These are phyloP conservation scores for Aureobasidium sp. DNA, from an alignment of 2,329 filamentous ascomycete species.

Conservation along the genomic window DNA sequence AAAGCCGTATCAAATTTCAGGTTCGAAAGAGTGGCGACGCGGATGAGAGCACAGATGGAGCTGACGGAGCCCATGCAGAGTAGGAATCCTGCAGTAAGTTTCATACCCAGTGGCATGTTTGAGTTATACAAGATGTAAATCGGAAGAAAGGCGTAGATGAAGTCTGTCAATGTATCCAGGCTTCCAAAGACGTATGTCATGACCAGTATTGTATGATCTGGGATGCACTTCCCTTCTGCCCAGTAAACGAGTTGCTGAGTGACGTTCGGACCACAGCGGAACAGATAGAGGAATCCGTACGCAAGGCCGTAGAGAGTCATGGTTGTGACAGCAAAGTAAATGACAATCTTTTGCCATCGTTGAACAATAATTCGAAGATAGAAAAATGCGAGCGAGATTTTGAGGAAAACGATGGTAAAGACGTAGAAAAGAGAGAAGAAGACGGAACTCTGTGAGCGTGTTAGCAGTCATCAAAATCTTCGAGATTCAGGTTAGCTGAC, in stretches of 20 bases:
- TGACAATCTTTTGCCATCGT: slow-evolving; percentile 30
- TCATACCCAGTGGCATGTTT: slow-evolving; percentile 36
- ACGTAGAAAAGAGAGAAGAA: slow-evolving; percentile 33
- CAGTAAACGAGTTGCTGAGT: slow-evolving; percentile 20
- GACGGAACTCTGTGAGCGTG: not conserved
- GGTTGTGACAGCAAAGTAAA: slow-evolving; percentile 22
- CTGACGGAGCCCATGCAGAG: slow-evolving; percentile 32
- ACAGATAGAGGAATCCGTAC: slow-evolving; percentile 24
- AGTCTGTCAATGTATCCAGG: slow-evolving; percentile 33
- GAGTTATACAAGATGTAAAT: slow-evolving; percentile 35
- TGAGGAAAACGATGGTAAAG: slow-evolving; percentile 34
- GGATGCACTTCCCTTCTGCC: slow-evolving; percentile 18
- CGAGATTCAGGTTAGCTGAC: not conserved
- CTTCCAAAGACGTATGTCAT: slow-evolving; percentile 23
- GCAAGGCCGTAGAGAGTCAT: slow-evolving; percentile 30
- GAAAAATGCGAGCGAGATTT: slow-evolving; percentile 40
- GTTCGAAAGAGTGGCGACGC: slow-evolving; percentile 21
- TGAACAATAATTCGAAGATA: slow-evolving; percentile 37
- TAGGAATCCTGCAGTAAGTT: slow-evolving; percentile 35
- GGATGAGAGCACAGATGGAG: slow-evolving; percentile 22
- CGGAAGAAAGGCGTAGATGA: slow-evolving; percentile 33
- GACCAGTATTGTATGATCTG: slow-evolving; percentile 17
- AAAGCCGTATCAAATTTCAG: slow-evolving; percentile 20
- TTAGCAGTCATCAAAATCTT: not conserved
- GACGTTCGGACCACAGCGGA: slow-evolving; percentile 27